Base-by-base conservation (phyloP, 805 yeast species). In the Helenozyma rhizophorensis region DNA sequence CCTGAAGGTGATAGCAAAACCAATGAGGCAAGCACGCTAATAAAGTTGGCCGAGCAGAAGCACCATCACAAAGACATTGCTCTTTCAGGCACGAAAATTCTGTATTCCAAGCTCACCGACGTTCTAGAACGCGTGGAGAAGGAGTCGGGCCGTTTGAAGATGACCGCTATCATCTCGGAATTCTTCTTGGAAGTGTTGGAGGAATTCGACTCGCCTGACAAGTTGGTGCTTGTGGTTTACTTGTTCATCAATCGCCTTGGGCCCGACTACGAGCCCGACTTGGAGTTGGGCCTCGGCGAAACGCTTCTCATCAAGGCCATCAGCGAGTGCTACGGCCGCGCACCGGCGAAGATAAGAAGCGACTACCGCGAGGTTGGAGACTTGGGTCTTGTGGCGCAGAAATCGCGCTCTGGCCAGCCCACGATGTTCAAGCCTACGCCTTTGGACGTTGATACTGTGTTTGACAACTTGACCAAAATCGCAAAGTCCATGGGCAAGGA, bases 221-320 rank as follows among this genome's bases (percentile, higher is more conserved):
- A 76, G 27, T 60, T 93, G 33, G 70, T 85, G 6, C 77, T 75
- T 34, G 78, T 86, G 2, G 83, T 89, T 1, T 93, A 90, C 48
- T 69, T 93, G 12, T 83, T 84, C 60, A 88, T 90, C 53, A 90
- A 90, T 54, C 67, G 90, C 40, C 62, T 89, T 8, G 96, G 97
- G 0, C 98, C 98, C 0, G 98, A 93, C 55, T 93, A 93, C 53
- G 96, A 87, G 53, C 70, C 72, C 2, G 97, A 94, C 19, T 63
- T 90, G 36, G 98, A 93, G 52, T 66, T 93, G 16, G 98, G 98
- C 0, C 69, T 93, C 2, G 98, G 98, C 12, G 98, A 93, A 56
- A 79, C 94, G 2, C 54, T 93, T 9, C 63, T 93, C 17, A 78
- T 89, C 50, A 93, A 89, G 51, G 93, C 97, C 0, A 76, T 93